Evolutionary conservation across 495 filamentous ascomycete species (phyloP).

Genomic region (Penicillium salamii): DNA sequence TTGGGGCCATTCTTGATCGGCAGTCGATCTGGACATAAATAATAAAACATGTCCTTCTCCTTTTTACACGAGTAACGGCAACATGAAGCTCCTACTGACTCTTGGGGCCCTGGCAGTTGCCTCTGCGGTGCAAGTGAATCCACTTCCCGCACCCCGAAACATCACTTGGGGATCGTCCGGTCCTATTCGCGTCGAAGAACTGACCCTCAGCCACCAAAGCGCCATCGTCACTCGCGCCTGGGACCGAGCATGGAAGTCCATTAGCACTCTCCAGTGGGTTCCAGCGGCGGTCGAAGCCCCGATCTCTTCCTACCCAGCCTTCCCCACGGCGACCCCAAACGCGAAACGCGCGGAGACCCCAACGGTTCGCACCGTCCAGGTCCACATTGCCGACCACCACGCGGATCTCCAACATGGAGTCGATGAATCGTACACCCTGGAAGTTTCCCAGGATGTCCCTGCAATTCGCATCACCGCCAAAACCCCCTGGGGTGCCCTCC

Average conservation of each 20-base stretch:
- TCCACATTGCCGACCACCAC: constrained; percentile 38
- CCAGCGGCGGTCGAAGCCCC: constrained; percentile 51
- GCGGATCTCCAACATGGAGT: constrained; percentile 52
- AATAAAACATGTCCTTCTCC: constrained; percentile 4
- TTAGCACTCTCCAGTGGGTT: constrained; percentile 48
- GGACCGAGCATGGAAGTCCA: constrained; percentile 46
- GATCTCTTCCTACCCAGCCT: constrained; percentile 42
- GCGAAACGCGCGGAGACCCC: constrained; percentile 34
- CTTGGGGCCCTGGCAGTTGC: constrained; percentile 27
- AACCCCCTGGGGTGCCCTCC: constrained; percentile 54
- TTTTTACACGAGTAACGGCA: too few relatives aligned
- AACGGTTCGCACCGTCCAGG: constrained; percentile 30
- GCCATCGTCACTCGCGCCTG: constrained; percentile 39
- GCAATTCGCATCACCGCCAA: constrained; percentile 44
- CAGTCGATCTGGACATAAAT: constrained; percentile 21
- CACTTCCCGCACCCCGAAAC: constrained; percentile 51
- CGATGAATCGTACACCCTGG: constrained; percentile 57
- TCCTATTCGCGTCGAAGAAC: constrained; percentile 35
- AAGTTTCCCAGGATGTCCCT: constrained; percentile 30
- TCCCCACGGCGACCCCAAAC: constrained; percentile 40
- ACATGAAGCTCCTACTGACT: constrained; percentile 32
- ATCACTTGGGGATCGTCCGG: constrained; percentile 54
- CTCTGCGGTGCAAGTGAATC: constrained; percentile 49
- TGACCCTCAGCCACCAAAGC: constrained; percentile 26
- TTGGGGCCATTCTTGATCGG: constrained; percentile 18